Evolutionary conservation across 2,329 filamentous ascomycete genomes (phyloP).

Genomic region (Sordariomycetes sp.): DNA sequence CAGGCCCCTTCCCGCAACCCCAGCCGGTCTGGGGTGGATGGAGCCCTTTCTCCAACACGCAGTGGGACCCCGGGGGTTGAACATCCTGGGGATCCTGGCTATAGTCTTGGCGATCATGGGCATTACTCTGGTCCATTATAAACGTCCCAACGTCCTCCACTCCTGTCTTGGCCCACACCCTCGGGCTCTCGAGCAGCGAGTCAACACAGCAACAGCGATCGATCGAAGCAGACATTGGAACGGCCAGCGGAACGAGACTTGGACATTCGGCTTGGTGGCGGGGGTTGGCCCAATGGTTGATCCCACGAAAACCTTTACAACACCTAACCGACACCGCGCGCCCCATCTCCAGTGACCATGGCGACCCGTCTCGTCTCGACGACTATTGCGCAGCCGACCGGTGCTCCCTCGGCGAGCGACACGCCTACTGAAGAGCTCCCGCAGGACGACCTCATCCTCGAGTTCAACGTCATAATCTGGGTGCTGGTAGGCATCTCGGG

Average conservation of each 20-base stretch:
- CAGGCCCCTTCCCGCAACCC: neutral
- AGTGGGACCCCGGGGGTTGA: neutral
- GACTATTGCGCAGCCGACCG: neutral
- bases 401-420: neutral
- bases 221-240: neutral
- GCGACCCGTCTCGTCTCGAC: neutral
- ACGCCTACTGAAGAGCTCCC: neutral
- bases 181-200: neutral
- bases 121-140: neutral
- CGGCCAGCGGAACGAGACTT: neutral
- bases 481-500: conserved; percentile 9
- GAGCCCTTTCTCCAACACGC: neutral
- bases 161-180: neutral
- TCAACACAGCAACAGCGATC: neutral
- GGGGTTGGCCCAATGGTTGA: neutral
- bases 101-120: neutral
- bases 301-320: neutral
- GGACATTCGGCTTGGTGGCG: neutral
- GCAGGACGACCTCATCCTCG: conserved; percentile 6
- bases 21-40: neutral
- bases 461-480: conserved; percentile 11
- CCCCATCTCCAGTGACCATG: neutral
- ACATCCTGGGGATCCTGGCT: neutral
- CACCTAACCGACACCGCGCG: neutral
- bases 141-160: neutral